phyloP scores from a whole-genome alignment of 2,329 filamentous ascomycete genomes.

The Tolypocladium nubicola region DNA sequence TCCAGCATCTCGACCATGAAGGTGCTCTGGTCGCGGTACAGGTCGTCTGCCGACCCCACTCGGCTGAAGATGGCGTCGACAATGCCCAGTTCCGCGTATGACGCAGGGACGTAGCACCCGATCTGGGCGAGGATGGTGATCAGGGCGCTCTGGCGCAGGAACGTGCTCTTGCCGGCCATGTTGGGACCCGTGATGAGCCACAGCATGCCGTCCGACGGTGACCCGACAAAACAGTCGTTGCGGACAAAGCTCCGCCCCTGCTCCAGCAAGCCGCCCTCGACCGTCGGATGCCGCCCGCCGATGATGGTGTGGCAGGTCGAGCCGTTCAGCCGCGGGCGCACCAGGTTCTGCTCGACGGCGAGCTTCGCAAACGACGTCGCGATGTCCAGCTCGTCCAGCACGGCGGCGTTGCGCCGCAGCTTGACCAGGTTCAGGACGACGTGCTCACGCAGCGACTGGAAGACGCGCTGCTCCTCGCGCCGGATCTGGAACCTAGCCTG shows the following conservation, averaged over 20 bases:
- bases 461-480: constrained; percentile 73
- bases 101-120: constrained; percentile 84
- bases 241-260: constrained; percentile 73
- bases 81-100: constrained; percentile 74
- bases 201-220: constrained; percentile 49
- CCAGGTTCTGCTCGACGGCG: constrained; percentile 62
- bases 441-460: constrained; percentile 59
- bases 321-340: constrained; percentile 61
- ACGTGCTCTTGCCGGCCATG: constrained; percentile 97
- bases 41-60: constrained; percentile 85
- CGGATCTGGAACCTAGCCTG: constrained; percentile 68
- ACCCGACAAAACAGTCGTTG: constrained; percentile 80
- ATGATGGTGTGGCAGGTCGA: constrained; percentile 62
- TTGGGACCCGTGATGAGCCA: constrained; percentile 77
- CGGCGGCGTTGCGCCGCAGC: constrained; percentile 78
- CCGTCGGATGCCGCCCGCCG: constrained; percentile 83
- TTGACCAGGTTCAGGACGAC: constrained; percentile 77
- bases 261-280: constrained; percentile 70
- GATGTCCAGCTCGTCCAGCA: constrained; percentile 89
- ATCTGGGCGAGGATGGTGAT: constrained; percentile 90
- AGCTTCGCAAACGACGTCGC: constrained; percentile 75
- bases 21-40: constrained; percentile 91
- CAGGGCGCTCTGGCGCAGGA: constrained; percentile 87
- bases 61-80: constrained; percentile 96
- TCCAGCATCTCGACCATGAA: constrained; percentile 99